A percentile compares a stretch with the other conserved stretches of the same genome.
Evolutionary conservation across 2,329 filamentous ascomycete species (phyloP).

Genomic region (Stachybotrys chlorohalonatus): DNA sequence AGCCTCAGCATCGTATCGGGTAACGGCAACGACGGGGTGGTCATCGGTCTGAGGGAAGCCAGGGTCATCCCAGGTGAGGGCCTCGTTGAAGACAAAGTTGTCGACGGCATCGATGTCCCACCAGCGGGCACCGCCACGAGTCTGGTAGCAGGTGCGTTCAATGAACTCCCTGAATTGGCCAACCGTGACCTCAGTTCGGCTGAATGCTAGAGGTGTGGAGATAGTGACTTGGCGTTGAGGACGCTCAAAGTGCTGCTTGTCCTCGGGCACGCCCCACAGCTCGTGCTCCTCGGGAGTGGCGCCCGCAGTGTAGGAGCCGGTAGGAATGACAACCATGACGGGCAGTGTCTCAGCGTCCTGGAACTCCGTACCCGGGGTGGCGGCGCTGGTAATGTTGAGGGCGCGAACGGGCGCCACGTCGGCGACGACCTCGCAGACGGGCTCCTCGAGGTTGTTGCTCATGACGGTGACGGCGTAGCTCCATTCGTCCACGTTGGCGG

Average conservation of each 20-base stretch:
- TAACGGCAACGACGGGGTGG: constrained; percentile 6
- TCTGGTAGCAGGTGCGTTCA: constrained; percentile 4
- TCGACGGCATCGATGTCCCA: constrained; percentile 1
- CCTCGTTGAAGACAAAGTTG: constrained; percentile 4
- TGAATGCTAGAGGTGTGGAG: constrained; percentile 4
- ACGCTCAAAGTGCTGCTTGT: constrained; percentile 1
- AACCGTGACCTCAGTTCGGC: constrained; percentile 5
- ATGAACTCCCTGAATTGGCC: constrained; percentile 5
- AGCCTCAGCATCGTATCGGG: constrained; percentile 5
- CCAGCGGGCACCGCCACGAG: constrained; percentile 7
- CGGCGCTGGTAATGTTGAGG: neutral
- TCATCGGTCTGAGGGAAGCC: constrained; percentile 5
- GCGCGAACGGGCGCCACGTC: neutral
- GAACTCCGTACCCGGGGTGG: constrained; percentile 3
- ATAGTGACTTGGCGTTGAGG: constrained; percentile 5
- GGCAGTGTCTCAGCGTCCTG: constrained; percentile 1
- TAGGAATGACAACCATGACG: constrained; percentile 6
- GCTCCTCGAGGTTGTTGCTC: neutral
- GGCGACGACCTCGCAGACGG: neutral
- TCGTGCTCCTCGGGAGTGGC: constrained; percentile 4
- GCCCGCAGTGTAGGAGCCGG: constrained; percentile 4
- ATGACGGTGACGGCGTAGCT: constrained; percentile 2
- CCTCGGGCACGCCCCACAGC: constrained; percentile 3
- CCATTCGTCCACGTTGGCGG: constrained; percentile 5
- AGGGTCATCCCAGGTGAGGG: constrained; percentile 3